Evolutionary conservation across 2,329 filamentous ascomycete species (phyloP), one percentile per base, ranked within the genome.

Genomic region (Aureobasidium uvarum): DNA sequence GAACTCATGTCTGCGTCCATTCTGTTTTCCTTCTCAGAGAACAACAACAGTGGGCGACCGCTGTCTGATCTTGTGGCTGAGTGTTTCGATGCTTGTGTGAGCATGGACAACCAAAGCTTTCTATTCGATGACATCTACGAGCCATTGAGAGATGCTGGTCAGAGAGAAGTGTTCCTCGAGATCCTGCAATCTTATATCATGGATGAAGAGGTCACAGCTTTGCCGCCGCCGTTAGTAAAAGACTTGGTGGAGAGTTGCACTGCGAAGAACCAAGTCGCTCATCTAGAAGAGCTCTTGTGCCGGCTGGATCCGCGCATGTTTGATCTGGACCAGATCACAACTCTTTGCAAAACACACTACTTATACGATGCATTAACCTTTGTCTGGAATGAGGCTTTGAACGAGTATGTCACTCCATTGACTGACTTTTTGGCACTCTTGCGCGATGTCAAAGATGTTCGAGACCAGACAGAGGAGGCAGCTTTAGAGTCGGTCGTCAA

Each of bases 291-390:
- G 77, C 89, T 98, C 76, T 90, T 99, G 38, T 98, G 94, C 75
- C 89, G 94, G 69, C 89, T 99, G 78, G 89, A 96, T 71, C 96
- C 94, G 1, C 82, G 86, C 16, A 96, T 92, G 0, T 87, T 99
- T 74, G 96, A 99, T 74, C 87, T 99, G 70, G 94, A 99, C 74
- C 91, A 98, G 76, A 87, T 96, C 66, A 97, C 94, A 0, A 84
- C 85, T 14, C 81, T 99, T 28, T 99, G 95, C 82, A 96, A 95
- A 75, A 89, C 94, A 74, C 88, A 98, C 75, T 86, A 89, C 69
- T 84, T 99, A 4, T 99, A 97, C 73, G 96, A 99, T 77, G 96
- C 95, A 2, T 85, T 97, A 65, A 92, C 96, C 50, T 97, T 98
- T 74, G 90, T 99, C 64, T 99, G 95, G 95, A 98, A 96, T 67